A percentile compares a stretch with the other conserved stretches of the same genome.
These are phyloP conservation scores for Cyberlindnera xylosilytica DNA, from an alignment of 805 yeast species.

Conservation along the genomic window DNA sequence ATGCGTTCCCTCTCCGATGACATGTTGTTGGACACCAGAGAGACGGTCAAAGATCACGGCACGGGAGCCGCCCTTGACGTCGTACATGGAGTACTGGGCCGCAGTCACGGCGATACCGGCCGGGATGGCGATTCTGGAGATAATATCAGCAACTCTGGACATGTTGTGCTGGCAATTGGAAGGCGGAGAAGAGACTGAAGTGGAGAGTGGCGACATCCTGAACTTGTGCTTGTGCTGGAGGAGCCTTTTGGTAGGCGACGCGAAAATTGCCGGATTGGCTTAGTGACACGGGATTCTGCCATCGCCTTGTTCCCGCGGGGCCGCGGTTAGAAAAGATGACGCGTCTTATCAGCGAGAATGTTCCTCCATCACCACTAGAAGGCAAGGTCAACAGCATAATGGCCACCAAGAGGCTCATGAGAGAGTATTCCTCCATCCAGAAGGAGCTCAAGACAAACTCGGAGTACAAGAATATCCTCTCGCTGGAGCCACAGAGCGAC, in stretches of 20 bases:
- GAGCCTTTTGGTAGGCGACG: neutral
- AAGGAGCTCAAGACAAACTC: slow-evolving; percentile 24
- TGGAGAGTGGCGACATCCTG: slow-evolving; percentile 5
- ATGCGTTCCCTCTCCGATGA: slow-evolving; percentile 96
- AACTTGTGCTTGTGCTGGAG: neutral
- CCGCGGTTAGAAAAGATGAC: slow-evolving; percentile 2
- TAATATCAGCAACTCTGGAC: slow-evolving; percentile 39
- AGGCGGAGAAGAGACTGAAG: neutral
- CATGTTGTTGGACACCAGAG: slow-evolving; percentile 82
- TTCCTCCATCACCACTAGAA: neutral
- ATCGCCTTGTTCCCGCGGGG: neutral
- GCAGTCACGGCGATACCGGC: slow-evolving; percentile 66
- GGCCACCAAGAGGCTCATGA: slow-evolving; percentile 34
- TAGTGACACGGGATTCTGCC: slow-evolving; percentile 1
- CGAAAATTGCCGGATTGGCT: neutral
- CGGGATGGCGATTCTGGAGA: slow-evolving; percentile 61
- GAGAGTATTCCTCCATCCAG: slow-evolving; percentile 33
- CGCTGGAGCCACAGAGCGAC: slow-evolving; percentile 46
- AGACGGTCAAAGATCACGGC: slow-evolving; percentile 94
- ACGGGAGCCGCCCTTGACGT: slow-evolving; percentile 93
- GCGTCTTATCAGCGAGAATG: slow-evolving; percentile 5
- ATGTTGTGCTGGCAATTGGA: slow-evolving; percentile 13
- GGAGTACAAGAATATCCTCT: slow-evolving; percentile 32
- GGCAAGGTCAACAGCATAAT: too few relatives aligned
- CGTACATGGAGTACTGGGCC: slow-evolving; percentile 83